Evolutionary conservation across 139 green algal species (phyloP).

Genomic region (Closterium sp.): DNA sequence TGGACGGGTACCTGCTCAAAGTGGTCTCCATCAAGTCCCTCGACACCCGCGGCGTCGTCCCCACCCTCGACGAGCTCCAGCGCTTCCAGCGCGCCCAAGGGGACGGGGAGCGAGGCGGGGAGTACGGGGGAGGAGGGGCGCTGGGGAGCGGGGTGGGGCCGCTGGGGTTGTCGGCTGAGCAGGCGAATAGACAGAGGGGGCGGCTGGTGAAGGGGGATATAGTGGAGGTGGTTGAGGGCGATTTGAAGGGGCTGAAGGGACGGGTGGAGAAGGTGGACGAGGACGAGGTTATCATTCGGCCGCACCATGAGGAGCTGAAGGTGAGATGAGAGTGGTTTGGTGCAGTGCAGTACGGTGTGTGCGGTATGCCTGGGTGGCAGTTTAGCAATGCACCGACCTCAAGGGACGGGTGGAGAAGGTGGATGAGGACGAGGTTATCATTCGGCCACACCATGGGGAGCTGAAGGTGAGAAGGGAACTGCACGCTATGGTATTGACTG

Average conservation of each 20-base stretch:
- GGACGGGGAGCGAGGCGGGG: conserved; percentile 3
- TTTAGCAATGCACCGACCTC: no score
- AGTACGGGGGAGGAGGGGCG: not conserved
- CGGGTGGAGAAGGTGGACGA: conserved; percentile 65
- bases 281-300: conserved; percentile 67
- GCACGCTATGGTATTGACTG: no score
- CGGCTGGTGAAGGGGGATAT: conserved; percentile 57
- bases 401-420: conserved; percentile 65
- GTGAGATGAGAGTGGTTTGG: not conserved
- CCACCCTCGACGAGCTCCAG: conserved; percentile 86
- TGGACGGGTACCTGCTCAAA: conserved; percentile 80
- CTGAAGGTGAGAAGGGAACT: conserved; percentile 56
- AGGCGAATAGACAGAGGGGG: not conserved
- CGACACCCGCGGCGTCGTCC: conserved; percentile 49
- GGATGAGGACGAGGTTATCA: conserved; percentile 69
- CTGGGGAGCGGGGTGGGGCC: not conserved
- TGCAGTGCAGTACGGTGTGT: no score
- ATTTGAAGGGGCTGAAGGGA: conserved; percentile 79
- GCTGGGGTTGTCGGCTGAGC: not conserved
- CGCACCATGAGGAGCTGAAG: conserved; percentile 62
- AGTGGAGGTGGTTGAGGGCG: conserved; percentile 71
- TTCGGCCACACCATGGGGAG: conserved; percentile 61
- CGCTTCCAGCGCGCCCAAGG: conserved; percentile 70
- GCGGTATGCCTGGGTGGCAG: no score
- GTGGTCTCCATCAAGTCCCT: conserved; percentile 67